These are phyloP conservation scores for Kuraishia ogatae DNA, from an alignment of 805 yeast species.

Conservation along the genomic window DNA sequence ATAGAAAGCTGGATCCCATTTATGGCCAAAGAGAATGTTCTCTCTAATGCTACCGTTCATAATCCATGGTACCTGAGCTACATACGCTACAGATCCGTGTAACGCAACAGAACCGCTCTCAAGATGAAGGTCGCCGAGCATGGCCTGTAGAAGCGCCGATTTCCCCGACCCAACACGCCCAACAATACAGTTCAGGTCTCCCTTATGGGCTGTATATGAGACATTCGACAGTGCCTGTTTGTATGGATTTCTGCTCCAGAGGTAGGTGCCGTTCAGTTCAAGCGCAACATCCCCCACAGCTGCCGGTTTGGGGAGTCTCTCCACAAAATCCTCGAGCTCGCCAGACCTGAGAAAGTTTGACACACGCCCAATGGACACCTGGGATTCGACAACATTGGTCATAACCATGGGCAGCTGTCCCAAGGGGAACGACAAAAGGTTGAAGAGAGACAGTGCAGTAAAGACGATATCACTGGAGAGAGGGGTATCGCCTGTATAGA, in stretches of 20 bases:
- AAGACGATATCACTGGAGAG: slow-evolving; percentile 86
- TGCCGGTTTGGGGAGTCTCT: slow-evolving; percentile 35
- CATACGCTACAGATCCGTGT: slow-evolving; percentile 80
- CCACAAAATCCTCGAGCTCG: slow-evolving; percentile 76
- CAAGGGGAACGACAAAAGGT: slow-evolving; percentile 82
- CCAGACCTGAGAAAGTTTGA: slow-evolving; percentile 61
- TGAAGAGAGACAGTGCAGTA: slow-evolving; percentile 84
- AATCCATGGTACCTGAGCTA: slow-evolving; percentile 91
- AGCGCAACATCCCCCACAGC: slow-evolving; percentile 65
- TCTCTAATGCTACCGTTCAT: slow-evolving; percentile 88
- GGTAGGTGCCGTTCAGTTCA: slow-evolving; percentile 57
- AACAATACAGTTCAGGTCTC: slow-evolving; percentile 75
- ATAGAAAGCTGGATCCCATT: slow-evolving; percentile 71
- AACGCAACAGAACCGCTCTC: slow-evolving; percentile 65
- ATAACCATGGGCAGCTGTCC: slow-evolving; percentile 89
- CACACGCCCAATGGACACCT: slow-evolving; percentile 73
- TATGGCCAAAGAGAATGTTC: slow-evolving; percentile 81
- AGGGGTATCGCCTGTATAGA: slow-evolving; percentile 48
- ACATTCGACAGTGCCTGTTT: slow-evolving; percentile 63
- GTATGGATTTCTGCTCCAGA: slow-evolving; percentile 71
- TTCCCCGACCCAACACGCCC: slow-evolving; percentile 92
- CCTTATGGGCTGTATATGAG: slow-evolving; percentile 57
- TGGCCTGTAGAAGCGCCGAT: slow-evolving; percentile 69
- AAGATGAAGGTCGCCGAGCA: slow-evolving; percentile 77
- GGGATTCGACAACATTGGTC: slow-evolving; percentile 79